Evolutionary conservation across 805 yeast species (phyloP).

Genomic region (Monosporozyma aerobia): DNA sequence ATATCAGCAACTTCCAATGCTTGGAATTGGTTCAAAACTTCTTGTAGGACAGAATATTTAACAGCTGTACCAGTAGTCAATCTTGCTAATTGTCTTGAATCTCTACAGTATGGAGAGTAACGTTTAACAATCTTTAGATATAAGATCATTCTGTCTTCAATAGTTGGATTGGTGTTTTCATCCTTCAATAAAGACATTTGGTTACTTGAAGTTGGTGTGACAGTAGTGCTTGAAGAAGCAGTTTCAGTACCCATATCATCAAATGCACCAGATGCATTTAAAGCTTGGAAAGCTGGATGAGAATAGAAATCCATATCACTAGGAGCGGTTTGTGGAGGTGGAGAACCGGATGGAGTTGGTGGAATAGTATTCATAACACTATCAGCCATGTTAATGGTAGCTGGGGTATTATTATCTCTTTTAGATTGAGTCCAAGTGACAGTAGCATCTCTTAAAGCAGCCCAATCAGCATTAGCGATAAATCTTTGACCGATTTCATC

Average conservation of each 20-base stretch:
- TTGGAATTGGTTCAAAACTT: conserved; percentile 32
- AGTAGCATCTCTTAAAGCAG: conserved; percentile 72
- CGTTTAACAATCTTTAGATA: conserved; percentile 47
- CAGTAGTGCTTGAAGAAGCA: conserved; percentile 9
- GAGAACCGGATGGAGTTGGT: conserved; percentile 10
- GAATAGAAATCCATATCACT: conserved; percentile 20
- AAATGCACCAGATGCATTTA: conserved; percentile 33
- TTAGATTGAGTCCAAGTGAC: conserved; percentile 30
- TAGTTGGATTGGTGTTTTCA: conserved; percentile 1
- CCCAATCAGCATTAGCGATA: conserved; percentile 80
- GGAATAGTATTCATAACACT: conserved; percentile 5
- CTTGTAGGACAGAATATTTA: conserved; percentile 34
- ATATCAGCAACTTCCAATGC: conserved; percentile 33
- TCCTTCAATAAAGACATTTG: conserved; percentile 1
- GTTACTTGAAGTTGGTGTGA: conserved; percentile 5
- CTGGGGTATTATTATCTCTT: conserved; percentile 6
- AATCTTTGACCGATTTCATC: conserved; percentile 45
- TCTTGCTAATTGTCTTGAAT: conserved; percentile 39
- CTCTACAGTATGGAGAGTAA: conserved; percentile 40
- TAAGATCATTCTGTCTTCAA: conserved; percentile 39
- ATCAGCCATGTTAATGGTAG: conserved; percentile 3
- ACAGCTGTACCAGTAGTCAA: conserved; percentile 38
- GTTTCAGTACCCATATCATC: conserved; percentile 21
- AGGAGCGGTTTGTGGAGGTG: conserved; percentile 6
- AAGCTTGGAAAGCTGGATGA: conserved; percentile 32